Evolutionary conservation across 768 basidiomycete species (phyloP), one percentile per base, ranked within the genome.

Genomic region (Grammothele lineata): DNA sequence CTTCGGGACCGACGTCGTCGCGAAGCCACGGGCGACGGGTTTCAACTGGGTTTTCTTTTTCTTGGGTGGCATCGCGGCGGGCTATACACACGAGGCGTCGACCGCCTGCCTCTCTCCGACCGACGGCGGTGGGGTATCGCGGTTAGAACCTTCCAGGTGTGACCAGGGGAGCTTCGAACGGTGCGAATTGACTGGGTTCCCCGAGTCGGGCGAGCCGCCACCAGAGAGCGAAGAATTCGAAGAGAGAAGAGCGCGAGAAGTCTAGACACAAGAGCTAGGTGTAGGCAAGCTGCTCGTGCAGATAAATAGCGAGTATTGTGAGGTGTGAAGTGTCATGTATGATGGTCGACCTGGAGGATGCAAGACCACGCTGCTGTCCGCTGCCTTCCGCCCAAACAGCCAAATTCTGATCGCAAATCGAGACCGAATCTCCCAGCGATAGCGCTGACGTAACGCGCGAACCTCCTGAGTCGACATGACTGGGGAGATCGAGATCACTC

Each of bases 21-120:
- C 81, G 58, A 92, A 90, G 14, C 87, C 87, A 45, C 91, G 81
- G 34, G 66, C 76, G 34, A 86, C 71, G 18, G 85, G 79, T 66
- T 87, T 89, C 57, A 86, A 62, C 62, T 88, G 83, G 5, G 81
- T 80, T 69, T 88, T 92, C 75, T 84, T 92, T 72, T 88, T 90
- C 73, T 90, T 92, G 32, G 51, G 51, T 50, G 82, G 72, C 87
- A 88, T 88, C 40, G 25, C 47, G 36, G 37, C 46, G 14, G n/a
- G 23, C 22, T 37, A 51, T 7, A 27, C 30, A 27, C 46, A 43
- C n/a, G n/a, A 30, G 40, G 51, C 51, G 43, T 43, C 6, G 14
- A 21, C 12, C 50, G 44, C 44, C 49, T 44, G 37, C 32, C 36
- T 19, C n/a, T 23, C 22, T 10, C 15, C 26, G 22, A 23, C 27